Evolutionary conservation across 2,329 filamentous ascomycete species (phyloP).

Genomic region (Exophiala sp.): DNA sequence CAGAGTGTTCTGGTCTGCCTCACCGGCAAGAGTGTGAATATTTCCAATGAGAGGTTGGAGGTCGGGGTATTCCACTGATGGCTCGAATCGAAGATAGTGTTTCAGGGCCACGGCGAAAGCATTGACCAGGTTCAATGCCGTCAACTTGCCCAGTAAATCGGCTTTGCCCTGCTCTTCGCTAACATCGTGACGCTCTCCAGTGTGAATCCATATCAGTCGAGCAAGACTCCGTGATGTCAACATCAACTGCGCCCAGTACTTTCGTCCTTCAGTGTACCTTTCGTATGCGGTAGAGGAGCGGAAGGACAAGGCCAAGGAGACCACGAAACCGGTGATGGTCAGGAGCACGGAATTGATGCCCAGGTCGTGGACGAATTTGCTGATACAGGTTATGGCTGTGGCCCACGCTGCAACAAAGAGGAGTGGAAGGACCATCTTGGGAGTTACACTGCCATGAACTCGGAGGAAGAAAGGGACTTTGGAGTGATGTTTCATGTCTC

Average conservation of each 20-base stretch:
- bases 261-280: slow-evolving; percentile 60
- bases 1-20: slow-evolving; percentile 44
- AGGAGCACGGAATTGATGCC: slow-evolving; percentile 66
- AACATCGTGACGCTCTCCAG: slow-evolving; percentile 56
- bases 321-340: slow-evolving; percentile 76
- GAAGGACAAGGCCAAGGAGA: slow-evolving; percentile 74
- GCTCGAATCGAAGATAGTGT: slow-evolving; percentile 80
- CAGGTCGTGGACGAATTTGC: slow-evolving; percentile 43
- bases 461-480: slow-evolving; percentile 74
- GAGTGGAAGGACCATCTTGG: slow-evolving; percentile 70
- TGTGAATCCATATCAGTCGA: slow-evolving; percentile 79
- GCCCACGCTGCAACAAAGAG: slow-evolving; percentile 62
- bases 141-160: slow-evolving; percentile 67
- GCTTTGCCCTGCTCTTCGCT: slow-evolving; percentile 51
- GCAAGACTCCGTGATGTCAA: slow-evolving; percentile 56
- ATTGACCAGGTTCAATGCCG: slow-evolving; percentile 71
- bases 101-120: slow-evolving; percentile 76
- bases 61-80: slow-evolving; percentile 73
- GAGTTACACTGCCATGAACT: slow-evolving; percentile 70
- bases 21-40: slow-evolving; percentile 70
- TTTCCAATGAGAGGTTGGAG: slow-evolving; percentile 66
- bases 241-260: slow-evolving; percentile 58
- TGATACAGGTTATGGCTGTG: slow-evolving; percentile 60
- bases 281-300: slow-evolving; percentile 75
- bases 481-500: slow-evolving; percentile 68